These are phyloP conservation scores for Atractiella rhizophila DNA, from an alignment of 768 basidiomycete genomes.

Conservation along the genomic window DNA sequence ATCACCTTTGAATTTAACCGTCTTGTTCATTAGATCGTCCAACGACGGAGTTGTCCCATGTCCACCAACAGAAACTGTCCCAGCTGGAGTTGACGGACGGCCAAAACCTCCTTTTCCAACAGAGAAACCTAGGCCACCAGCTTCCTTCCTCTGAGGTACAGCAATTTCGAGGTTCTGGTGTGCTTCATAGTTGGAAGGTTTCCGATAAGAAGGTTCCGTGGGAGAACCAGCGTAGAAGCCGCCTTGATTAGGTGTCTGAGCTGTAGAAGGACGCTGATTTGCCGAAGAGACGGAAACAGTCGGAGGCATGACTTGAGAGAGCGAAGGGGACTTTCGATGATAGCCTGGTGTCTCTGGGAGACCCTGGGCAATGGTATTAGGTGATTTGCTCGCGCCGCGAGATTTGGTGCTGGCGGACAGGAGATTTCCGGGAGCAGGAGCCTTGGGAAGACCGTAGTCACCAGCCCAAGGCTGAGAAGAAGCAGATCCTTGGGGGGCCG, in stretches of 20 bases:
- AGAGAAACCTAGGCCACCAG: too few species aligned
- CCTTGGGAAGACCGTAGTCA: too few species aligned
- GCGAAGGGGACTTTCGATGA: constrained; percentile 7
- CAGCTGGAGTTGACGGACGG: constrained; percentile 17
- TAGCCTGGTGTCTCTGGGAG: constrained; percentile 1
- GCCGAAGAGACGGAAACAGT: neutral
- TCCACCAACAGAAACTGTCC: constrained; percentile 1
- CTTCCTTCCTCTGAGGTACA: constrained; percentile 14
- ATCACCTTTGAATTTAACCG: constrained; percentile 57
- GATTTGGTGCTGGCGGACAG: too few species aligned
- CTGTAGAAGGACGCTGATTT: neutral
- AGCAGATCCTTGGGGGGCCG: too few species aligned
- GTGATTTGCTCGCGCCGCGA: too few species aligned
- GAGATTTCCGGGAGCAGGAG: too few species aligned
- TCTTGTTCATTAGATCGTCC: constrained; percentile 54
- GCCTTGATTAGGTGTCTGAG: neutral
- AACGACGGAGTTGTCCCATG: constrained; percentile 25
- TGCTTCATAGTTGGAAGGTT: neutral
- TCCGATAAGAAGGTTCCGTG: too few species aligned
- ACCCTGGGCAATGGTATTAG: too few species aligned
- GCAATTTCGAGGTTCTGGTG: neutral
- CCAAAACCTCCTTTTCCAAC: constrained; percentile 38
- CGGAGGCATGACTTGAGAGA: too few species aligned
- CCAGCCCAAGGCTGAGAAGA: too few species aligned
- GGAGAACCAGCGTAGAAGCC: neutral